These are phyloP conservation scores for Termitomyces sp. DNA, from an alignment of 768 basidiomycete species.

Conservation along the genomic window DNA sequence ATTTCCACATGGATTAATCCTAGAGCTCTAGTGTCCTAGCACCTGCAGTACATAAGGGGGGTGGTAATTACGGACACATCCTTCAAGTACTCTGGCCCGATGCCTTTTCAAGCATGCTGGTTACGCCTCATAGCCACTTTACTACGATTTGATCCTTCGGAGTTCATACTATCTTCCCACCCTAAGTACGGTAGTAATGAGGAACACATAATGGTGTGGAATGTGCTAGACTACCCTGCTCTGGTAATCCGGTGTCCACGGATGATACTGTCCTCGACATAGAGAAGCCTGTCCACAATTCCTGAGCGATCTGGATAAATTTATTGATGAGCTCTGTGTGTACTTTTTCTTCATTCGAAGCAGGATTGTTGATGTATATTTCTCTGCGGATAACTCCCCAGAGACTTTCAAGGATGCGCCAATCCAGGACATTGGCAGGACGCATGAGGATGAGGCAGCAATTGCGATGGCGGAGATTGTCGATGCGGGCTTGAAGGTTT, in stretches of 20 bases:
- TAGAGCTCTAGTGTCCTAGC: too few species aligned
- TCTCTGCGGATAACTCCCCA: constrained; percentile 51
- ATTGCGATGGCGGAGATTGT: constrained; percentile 67
- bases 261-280: constrained; percentile 53
- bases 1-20: too few species aligned
- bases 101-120: too few species aligned
- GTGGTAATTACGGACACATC: too few species aligned
- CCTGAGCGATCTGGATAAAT: too few species aligned
- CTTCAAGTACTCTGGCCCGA: too few species aligned
- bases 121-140: too few species aligned
- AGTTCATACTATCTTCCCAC: too few species aligned
- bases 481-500: constrained; percentile 36
- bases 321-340: too few species aligned
- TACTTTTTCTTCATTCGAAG: constrained; percentile 10
- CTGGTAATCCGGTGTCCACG: constrained; percentile 57
- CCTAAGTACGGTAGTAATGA: too few species aligned
- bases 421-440: constrained; percentile 48
- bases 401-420: constrained; percentile 53
- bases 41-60: too few species aligned
- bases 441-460: constrained; percentile 56
- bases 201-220: constrained; percentile 60
- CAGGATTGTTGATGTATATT: not conserved
- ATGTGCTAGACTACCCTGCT: constrained; percentile 59
- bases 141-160: too few species aligned
- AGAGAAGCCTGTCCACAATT: constrained; percentile 18